Percentiles rank a stretch among this genome's conserved stretches.
These are phyloP conservation scores for Rhodotorula mucilaginosa DNA, from an alignment of 1,284 basidiomycete genomes.

Conservation along the genomic window DNA sequence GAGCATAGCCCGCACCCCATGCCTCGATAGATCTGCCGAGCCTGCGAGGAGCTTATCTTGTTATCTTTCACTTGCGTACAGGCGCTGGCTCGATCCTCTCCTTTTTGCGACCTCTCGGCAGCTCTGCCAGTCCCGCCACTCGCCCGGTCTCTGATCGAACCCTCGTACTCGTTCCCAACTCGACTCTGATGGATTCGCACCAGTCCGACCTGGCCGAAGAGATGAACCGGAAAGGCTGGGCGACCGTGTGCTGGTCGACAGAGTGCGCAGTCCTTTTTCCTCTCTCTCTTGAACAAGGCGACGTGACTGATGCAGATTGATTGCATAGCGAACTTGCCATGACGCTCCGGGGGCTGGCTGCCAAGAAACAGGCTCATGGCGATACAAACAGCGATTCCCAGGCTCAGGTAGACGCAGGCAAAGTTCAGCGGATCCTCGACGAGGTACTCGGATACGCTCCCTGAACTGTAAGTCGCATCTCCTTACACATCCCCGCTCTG, in stretches of 20 bases:
- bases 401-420: constrained; percentile 10
- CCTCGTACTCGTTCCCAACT: constrained; percentile 85
- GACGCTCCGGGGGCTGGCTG: background rate
- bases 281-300: no score
- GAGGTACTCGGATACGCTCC: constrained; percentile 24
- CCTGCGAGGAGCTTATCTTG: background rate
- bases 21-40: no score
- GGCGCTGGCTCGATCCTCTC: constrained; percentile 94
- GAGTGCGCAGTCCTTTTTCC: constrained; percentile 3
- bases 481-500: no score
- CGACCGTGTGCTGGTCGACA: constrained; percentile 18
- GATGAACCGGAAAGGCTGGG: constrained; percentile 59
- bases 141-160: constrained; percentile 55
- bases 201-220: constrained; percentile 82
- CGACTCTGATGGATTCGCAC: constrained; percentile 85
- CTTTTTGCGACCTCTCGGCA: constrained; percentile 61
- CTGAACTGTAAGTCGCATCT: constrained; percentile 1
- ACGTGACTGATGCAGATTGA: background rate
- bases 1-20: background rate
- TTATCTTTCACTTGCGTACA: constrained; percentile 47
- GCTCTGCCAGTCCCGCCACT: background rate
- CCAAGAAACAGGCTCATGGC: background rate
- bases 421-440: constrained; percentile 34
- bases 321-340: background rate
- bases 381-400: constrained; percentile 6